Evolutionary conservation across 257 asterid species (phyloP).

Genomic region (Rhazya stricta): DNA sequence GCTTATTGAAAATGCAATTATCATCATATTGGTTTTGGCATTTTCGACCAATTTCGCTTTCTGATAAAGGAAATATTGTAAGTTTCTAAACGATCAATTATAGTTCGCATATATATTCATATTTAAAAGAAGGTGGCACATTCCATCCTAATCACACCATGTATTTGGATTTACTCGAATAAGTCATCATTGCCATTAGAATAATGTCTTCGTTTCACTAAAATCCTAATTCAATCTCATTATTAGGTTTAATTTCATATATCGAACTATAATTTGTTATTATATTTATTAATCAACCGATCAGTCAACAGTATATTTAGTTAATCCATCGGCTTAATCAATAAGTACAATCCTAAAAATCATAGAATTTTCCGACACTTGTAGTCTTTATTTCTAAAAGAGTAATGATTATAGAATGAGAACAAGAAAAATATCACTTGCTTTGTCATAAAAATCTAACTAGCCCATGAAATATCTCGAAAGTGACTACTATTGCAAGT

Average conservation of each 20-base stretch:
- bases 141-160: background rate
- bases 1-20: background rate
- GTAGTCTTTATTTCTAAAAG: no score
- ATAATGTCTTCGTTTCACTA: conserved; percentile 5
- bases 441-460: background rate
- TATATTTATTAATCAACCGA: no score
- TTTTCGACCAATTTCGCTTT: conserved; percentile 5
- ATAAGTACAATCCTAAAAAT: no score
- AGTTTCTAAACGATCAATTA: background rate
- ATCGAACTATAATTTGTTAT: no score
- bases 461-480: background rate
- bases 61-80: background rate
- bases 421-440: no score
- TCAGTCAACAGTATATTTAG: no score
- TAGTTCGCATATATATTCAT: background rate
- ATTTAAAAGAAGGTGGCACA: background rate
- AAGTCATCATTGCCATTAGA: background rate
- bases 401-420: background rate
- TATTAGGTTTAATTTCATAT: no score
- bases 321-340: no score
- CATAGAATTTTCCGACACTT: no score
- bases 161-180: background rate
- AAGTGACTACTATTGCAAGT: background rate
- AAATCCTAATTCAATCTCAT: background rate
- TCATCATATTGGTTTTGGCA: background rate